Base-by-base conservation (phyloP, 805 yeast genomes). In the Danielozyma ontarioensis region DNA sequence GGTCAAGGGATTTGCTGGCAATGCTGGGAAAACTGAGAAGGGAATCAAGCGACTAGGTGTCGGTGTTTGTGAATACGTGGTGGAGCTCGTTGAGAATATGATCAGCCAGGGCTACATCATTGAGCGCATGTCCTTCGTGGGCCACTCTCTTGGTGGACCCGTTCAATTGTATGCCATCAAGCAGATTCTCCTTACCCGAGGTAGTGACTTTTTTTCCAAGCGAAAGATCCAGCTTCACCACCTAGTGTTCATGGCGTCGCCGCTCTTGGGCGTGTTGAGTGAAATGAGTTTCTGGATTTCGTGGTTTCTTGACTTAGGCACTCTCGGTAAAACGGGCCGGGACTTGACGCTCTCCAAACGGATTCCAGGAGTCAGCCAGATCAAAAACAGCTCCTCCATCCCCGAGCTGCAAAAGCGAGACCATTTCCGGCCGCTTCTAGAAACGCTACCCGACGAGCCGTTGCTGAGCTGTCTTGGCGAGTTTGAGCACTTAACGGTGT, bases 241-340 rank as follows among this genome's bases (percentile, higher is more conserved):
- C 32, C 50, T 67, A 19, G 51, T 67, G n/a, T 53, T 56, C 25
- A 42, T 67, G 58, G 72, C 73, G 12, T 51, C 62, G 27, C 73
- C 73, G 8, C 45, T 66, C 31, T 48, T 67, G 17, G 73, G 73
- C 4, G 56, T 67, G 2, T 46, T 66, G 29, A 57, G 58, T 44
- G 73, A 67, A 37, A 51, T 62, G 49, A 64, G 66, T 37, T 53
- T 64, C 27, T 32, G 56, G 28, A 53, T 66, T 19, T 51, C 62
- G 18, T 62, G 69, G 68, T 60, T 66, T 28, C 47, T 67, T 29
- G 71, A 65, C 39, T 36, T 67, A 17, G 73, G 73, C 5, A 64
- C 71, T 1, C 44, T 67, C 27, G 73, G 73, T 12, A 64, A 59
- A 35, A 67, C 72, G 1, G 73, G 73, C 2, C 50, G 72, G 23